Conservation (phyloP, 441 rosid species). For the Kokia cookei region DNA sequence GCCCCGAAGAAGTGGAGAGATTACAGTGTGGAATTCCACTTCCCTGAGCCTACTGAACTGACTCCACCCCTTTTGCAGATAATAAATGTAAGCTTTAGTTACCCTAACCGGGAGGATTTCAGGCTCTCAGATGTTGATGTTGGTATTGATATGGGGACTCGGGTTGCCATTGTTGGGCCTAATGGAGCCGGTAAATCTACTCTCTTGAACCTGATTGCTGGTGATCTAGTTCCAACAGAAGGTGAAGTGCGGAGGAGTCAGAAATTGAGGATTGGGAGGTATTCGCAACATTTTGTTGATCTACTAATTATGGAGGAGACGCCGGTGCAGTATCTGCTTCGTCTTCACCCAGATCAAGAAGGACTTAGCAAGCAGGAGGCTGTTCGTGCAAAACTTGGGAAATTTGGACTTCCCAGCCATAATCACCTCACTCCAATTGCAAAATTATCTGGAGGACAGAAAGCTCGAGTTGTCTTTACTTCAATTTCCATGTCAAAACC, state of each 20-base stretch:
- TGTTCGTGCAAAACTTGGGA: constrained; percentile 88
- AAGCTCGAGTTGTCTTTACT: constrained; percentile 82
- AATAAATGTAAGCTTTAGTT: constrained; percentile 78
- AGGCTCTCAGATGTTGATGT: constrained; percentile 72
- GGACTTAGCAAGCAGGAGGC: constrained; percentile 90
- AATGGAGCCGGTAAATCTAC: constrained; percentile 95
- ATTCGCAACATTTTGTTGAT: constrained; percentile 90
- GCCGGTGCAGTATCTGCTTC: constrained; percentile 88
- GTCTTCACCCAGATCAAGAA: constrained; percentile 92
- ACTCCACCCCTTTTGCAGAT: constrained; percentile 89
- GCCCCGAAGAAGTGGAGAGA: constrained; percentile 88
- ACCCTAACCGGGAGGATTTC: constrained; percentile 77
- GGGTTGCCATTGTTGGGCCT: constrained; percentile 91
- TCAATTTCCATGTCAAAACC: constrained; percentile 88
- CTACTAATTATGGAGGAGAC: constrained; percentile 85
- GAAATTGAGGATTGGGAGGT: constrained; percentile 83
- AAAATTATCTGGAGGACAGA: constrained; percentile 88
- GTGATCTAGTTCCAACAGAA: constrained; percentile 72
- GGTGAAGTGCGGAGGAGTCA: constrained; percentile 87
- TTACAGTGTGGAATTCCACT: constrained; percentile 85
- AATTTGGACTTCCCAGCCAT: constrained; percentile 83
- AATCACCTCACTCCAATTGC: constrained; percentile 81
- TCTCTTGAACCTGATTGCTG: constrained; percentile 81
- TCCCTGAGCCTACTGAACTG: constrained; percentile 92
- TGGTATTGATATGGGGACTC: constrained; percentile 94